phyloP scores from a whole-genome alignment of 176 grass and related monocot species.

The Cymbopogon citratus region DNA sequence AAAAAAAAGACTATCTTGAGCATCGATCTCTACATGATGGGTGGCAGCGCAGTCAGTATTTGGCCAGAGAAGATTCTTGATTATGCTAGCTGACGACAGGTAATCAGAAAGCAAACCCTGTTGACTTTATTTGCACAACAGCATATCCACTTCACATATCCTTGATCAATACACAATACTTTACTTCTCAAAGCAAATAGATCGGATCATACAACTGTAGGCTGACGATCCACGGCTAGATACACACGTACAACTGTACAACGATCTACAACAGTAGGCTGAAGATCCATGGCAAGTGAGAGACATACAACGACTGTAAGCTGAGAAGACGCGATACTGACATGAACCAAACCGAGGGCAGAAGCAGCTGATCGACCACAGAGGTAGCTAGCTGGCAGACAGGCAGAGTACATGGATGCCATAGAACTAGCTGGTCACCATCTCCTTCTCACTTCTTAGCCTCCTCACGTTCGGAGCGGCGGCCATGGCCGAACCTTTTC shows the following conservation, averaged over 20 bases:
- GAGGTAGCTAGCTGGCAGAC: neutral
- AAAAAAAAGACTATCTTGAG: too few relatives aligned
- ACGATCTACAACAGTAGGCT: neutral
- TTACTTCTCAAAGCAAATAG: neutral
- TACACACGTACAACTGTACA: neutral
- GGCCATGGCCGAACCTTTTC: neutral
- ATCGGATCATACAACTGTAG: neutral
- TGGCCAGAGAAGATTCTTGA: neutral
- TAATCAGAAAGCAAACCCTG: neutral
- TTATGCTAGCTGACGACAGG: neutral
- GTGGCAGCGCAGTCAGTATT: neutral
- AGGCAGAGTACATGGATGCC: neutral
- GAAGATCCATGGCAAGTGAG: neutral
- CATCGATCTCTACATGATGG: too few relatives aligned
- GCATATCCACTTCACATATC: neutral
- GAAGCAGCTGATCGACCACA: neutral
- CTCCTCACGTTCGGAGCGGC: neutral
- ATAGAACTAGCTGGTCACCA: neutral
- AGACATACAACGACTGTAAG: neutral
- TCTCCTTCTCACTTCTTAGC: neutral
- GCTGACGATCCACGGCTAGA: neutral
- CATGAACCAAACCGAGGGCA: neutral
- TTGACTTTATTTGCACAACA: neutral
- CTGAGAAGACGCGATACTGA: neutral
- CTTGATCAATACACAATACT: neutral